Percentiles rank a stretch among this genome's conserved stretches.
Evolutionary conservation across 73 alveolate genomes (phyloP).

Genomic region (Tetrahymena elliotti): DNA sequence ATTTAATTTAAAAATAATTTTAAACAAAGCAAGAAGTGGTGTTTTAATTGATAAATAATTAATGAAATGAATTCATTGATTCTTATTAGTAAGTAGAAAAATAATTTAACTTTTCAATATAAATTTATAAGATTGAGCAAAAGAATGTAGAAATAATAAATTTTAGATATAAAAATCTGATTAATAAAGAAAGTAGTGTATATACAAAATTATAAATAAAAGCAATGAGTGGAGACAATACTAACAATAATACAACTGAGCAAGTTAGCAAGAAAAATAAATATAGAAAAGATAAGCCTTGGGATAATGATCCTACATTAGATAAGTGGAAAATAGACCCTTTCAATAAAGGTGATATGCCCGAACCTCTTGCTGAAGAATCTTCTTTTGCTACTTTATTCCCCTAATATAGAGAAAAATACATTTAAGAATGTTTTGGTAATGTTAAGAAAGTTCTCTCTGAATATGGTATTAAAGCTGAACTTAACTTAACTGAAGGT

Average conservation of each 20-base stretch:
- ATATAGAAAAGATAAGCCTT: slow-evolving; percentile 88
- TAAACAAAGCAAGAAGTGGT: no score
- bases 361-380: slow-evolving; percentile 81
- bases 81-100: not conserved
- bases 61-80: not conserved
- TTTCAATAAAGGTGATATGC: slow-evolving; percentile 87
- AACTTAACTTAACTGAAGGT: slow-evolving; percentile 93
- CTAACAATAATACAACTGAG: not conserved
- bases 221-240: not conserved
- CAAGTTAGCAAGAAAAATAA: slow-evolving; percentile 22
- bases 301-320: slow-evolving; percentile 97
- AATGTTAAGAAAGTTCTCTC: slow-evolving; percentile 60
- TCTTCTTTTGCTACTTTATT: slow-evolving; percentile 96
- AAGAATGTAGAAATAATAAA: not conserved
- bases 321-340: slow-evolving; percentile 90
- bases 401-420: slow-evolving; percentile 97
- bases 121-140: not conserved
- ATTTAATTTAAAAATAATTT: no score
- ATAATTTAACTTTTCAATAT: not conserved
- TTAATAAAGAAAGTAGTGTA: not conserved
- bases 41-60: not conserved
- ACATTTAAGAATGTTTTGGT: slow-evolving; percentile 74
- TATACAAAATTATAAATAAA: not conserved
- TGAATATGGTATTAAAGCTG: slow-evolving; percentile 83
- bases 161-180: not conserved